Evolutionary conservation across 306 rosid genomes (phyloP).

Genomic region (Abrus pulchellus): DNA sequence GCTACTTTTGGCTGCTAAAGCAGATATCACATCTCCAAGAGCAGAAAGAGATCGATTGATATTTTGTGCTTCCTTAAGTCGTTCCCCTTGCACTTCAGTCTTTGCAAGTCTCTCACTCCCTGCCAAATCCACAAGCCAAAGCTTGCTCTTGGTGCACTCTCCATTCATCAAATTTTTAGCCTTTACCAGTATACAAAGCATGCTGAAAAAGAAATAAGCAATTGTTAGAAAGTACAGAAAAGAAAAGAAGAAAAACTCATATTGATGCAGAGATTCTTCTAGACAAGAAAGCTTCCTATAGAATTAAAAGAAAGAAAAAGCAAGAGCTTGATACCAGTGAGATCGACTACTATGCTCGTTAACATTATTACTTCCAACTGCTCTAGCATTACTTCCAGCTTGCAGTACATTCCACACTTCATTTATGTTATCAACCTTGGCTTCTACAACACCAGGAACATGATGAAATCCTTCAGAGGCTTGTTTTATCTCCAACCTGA

Average conservation of each 20-base stretch:
- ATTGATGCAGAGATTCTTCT: slow-evolving; percentile 1
- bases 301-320: background rate
- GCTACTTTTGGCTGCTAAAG: slow-evolving; percentile 85
- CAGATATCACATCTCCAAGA: slow-evolving; percentile 86
- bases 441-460: slow-evolving; percentile 86
- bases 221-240: slow-evolving; percentile 26
- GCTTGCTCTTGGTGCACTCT: slow-evolving; percentile 87
- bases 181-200: slow-evolving; percentile 80
- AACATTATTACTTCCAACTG: slow-evolving; percentile 85
- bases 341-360: slow-evolving; percentile 96
- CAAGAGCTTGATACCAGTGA: slow-evolving; percentile 69
- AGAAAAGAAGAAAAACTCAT: background rate
- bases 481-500: slow-evolving; percentile 91
- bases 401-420: slow-evolving; percentile 82
- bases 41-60: slow-evolving; percentile 93
- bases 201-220: slow-evolving; percentile 57
- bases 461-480: slow-evolving; percentile 78
- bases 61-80: slow-evolving; percentile 90
- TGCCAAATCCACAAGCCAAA: slow-evolving; percentile 94
- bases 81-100: slow-evolving; percentile 85
- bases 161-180: slow-evolving; percentile 82
- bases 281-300: background rate
- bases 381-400: slow-evolving; percentile 88
- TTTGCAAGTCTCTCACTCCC: slow-evolving; percentile 95
- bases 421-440: slow-evolving; percentile 67